phyloP scores from a whole-genome alignment of 2,329 filamentous ascomycete species.

The Talaromyces albobiverticillius region DNA sequence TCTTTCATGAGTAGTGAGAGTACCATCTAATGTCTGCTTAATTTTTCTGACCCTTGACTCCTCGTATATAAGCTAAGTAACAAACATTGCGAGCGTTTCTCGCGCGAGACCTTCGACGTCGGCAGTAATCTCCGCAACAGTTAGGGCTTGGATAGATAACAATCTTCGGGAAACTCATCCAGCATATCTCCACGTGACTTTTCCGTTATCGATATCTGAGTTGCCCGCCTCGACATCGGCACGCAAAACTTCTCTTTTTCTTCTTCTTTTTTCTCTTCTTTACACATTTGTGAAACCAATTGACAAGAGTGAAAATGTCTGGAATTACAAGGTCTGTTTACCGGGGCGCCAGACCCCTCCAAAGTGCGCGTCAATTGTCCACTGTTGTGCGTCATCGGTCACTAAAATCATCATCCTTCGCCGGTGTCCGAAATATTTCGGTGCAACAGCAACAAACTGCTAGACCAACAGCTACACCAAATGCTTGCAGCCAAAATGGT shows the following conservation, averaged over 20 bases:
- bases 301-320: constrained; percentile 8
- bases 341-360: constrained; percentile 11
- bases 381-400: constrained; percentile 4
- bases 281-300: not conserved
- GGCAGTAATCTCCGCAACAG: not conserved
- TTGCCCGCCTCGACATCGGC: constrained; percentile 18
- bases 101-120: too few species aligned
- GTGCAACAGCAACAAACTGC: not conserved
- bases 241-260: constrained; percentile 3
- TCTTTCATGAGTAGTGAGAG: too few species aligned
- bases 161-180: constrained; percentile 12
- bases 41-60: too few species aligned
- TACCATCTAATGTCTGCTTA: too few species aligned
- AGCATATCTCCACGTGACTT: constrained; percentile 39
- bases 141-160: constrained; percentile 14
- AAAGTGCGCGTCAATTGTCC: constrained; percentile 13
- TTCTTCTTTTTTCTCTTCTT: not conserved
- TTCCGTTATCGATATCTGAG: constrained; percentile 25
- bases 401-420: not conserved
- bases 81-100: too few species aligned
- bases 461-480: constrained; percentile 3
- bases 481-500: constrained; percentile 20
- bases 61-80: not conserved
- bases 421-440: constrained; percentile 12
- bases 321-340: constrained; percentile 4